phyloP scores from a whole-genome alignment of 2,329 filamentous ascomycete genomes.

The Aschersonia sp. region DNA sequence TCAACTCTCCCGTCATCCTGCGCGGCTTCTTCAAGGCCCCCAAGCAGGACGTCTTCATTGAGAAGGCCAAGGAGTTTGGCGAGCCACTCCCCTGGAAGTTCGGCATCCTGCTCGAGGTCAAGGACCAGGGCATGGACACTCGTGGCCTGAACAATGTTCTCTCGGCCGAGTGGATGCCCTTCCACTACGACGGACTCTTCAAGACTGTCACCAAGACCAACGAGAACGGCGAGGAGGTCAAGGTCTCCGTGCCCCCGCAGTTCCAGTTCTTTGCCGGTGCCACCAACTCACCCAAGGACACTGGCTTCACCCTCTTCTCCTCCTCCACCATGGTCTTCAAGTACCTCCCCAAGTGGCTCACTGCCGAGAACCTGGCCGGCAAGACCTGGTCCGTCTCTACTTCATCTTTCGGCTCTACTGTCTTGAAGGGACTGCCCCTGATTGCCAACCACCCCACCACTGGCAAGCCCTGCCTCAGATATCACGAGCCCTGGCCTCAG shows the following conservation, averaged over 20 bases:
- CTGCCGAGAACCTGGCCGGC: slow-evolving; percentile 18
- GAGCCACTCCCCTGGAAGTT: slow-evolving; percentile 36
- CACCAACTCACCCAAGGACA: slow-evolving; percentile 30
- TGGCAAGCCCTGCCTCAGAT: slow-evolving; percentile 32
- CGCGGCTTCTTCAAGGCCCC: slow-evolving; percentile 34
- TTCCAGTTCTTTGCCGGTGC: slow-evolving; percentile 39
- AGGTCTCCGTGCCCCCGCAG: slow-evolving; percentile 26
- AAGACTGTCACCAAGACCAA: slow-evolving; percentile 29
- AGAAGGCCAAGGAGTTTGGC: slow-evolving; percentile 32
- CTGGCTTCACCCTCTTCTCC: slow-evolving; percentile 39
- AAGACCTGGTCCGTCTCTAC: slow-evolving; percentile 36
- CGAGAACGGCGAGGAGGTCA: slow-evolving; percentile 22
- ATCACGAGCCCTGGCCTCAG: slow-evolving; percentile 39
- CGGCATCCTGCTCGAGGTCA: slow-evolving; percentile 34
- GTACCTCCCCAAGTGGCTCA: slow-evolving; percentile 23
- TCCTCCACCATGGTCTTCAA: slow-evolving; percentile 34
- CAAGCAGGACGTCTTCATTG: slow-evolving; percentile 27
- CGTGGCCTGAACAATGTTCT: slow-evolving; percentile 36
- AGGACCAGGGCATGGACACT: slow-evolving; percentile 28
- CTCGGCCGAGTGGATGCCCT: slow-evolving; percentile 39
- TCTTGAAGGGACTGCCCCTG: slow-evolving; percentile 27
- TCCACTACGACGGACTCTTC: slow-evolving; percentile 43
- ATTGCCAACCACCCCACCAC: slow-evolving; percentile 29
- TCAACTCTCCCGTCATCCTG: slow-evolving; percentile 37
- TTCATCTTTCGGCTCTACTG: slow-evolving; percentile 28